phyloP scores from a whole-genome alignment of 2,329 filamentous ascomycete genomes.

The Colletotrichum cuscutae region DNA sequence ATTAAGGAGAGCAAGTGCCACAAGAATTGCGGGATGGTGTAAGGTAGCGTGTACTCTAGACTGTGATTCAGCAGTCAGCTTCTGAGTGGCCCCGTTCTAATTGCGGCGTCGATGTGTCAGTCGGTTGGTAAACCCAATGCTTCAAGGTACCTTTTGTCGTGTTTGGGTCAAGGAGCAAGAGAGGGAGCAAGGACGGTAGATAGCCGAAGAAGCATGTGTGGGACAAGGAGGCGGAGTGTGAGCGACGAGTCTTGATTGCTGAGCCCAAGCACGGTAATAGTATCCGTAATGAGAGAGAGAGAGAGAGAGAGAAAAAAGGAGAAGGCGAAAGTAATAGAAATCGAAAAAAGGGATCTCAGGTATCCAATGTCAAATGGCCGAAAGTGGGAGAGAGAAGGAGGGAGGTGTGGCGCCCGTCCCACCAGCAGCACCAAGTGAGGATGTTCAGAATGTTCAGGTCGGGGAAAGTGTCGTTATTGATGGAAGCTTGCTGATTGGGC shows the following conservation, averaged over 20 bases:
- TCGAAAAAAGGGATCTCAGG: not conserved
- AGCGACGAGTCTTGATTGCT: not conserved
- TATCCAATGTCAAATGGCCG: slow-evolving; percentile 10
- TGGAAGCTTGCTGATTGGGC: slow-evolving; percentile 32
- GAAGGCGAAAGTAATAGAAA: not conserved
- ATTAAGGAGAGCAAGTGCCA: not conserved
- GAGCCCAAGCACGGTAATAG: not conserved
- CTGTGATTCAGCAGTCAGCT: not conserved
- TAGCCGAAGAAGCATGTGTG: not conserved
- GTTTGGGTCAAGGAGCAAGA: not conserved
- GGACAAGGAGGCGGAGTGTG: not conserved
- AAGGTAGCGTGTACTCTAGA: not conserved
- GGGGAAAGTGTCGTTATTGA: slow-evolving; percentile 23
- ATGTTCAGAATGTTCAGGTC: slow-evolving; percentile 27
- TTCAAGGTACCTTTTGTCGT: not conserved
- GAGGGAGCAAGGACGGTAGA: not conserved
- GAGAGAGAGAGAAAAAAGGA: not conserved
- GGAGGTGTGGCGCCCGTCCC: slow-evolving; percentile 29
- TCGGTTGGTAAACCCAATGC: not conserved
- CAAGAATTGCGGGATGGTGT: slow-evolving; percentile 13
- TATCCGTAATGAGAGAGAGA: not conserved
- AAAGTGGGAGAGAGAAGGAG: slow-evolving; percentile 25
- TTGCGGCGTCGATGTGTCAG: not conserved
- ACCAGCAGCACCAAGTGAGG: slow-evolving; percentile 20
- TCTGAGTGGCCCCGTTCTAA: not conserved